Conservation (phyloP, 345 rosid species). For the Citrus sp. region DNA sequence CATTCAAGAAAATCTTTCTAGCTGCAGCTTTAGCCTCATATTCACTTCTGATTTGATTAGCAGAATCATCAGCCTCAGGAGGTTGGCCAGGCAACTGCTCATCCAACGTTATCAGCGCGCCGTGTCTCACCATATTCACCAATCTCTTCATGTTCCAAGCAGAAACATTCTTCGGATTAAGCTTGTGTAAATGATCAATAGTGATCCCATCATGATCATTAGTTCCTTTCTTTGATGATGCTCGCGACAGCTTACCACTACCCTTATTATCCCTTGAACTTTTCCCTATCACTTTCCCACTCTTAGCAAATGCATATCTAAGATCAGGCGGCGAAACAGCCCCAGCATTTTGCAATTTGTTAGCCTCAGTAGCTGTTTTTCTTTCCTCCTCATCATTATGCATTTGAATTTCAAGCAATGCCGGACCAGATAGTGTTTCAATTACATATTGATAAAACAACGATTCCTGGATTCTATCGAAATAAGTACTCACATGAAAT, state of each 20-base stretch:
- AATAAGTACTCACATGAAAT: slow-evolving; percentile 89
- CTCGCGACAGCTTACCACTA: slow-evolving; percentile 31
- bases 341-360: slow-evolving; percentile 57
- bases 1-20: slow-evolving; percentile 76
- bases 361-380: slow-evolving; percentile 37
- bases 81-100: slow-evolving; percentile 48
- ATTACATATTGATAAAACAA: slow-evolving; percentile 79
- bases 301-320: slow-evolving; percentile 37
- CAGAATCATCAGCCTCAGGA: slow-evolving; percentile 46
- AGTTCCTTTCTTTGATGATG: slow-evolving; percentile 25
- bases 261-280: slow-evolving; percentile 25
- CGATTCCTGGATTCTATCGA: slow-evolving; percentile 85
- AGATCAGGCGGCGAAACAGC: slow-evolving; percentile 59
- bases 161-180: slow-evolving; percentile 70
- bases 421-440: slow-evolving; percentile 79
- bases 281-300: slow-evolving; percentile 27
- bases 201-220: slow-evolving; percentile 38
- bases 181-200: slow-evolving; percentile 62
- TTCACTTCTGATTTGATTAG: slow-evolving; percentile 65
- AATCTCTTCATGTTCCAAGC: slow-evolving; percentile 99
- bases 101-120: slow-evolving; percentile 69
- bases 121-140: slow-evolving; percentile 77
- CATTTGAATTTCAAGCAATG: slow-evolving; percentile 51
- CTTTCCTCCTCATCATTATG: slow-evolving; percentile 49
- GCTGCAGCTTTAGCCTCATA: slow-evolving; percentile 86